A percentile compares a stretch with the other conserved stretches of the same genome.
Conservation (phyloP, 768 basidiomycete genomes). For the Calocybe indica region DNA sequence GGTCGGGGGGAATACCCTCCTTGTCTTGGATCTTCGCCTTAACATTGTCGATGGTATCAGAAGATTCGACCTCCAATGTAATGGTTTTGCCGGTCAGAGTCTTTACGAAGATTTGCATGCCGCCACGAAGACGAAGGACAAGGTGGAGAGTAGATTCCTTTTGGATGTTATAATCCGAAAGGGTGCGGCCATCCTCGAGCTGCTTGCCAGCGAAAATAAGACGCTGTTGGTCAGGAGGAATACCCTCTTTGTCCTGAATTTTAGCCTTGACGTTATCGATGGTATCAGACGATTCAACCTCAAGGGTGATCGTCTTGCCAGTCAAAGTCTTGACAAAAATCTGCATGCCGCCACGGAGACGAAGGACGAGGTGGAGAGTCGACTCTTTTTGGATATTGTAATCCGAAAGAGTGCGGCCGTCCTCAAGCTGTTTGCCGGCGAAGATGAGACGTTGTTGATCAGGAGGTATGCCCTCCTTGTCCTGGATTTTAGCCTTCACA, state of each 20-base stretch:
- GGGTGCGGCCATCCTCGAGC: constrained; percentile 84
- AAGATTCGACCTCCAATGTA: constrained; percentile 89
- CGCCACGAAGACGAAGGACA: constrained; percentile 82
- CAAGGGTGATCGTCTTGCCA: constrained; percentile 89
- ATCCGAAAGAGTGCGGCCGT: constrained; percentile 84
- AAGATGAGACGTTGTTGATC: constrained; percentile 96
- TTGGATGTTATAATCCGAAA: constrained; percentile 90
- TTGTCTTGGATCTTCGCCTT: constrained; percentile 81
- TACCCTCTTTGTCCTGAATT: constrained; percentile 90
- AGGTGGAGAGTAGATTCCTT: constrained; percentile 82
- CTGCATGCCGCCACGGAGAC: constrained; percentile 89
- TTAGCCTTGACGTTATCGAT: constrained; percentile 88
- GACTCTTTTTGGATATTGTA: constrained; percentile 97
- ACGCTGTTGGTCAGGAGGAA: constrained; percentile 84
- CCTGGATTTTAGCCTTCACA: constrained; percentile 80
- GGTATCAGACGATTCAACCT: constrained; percentile 83
- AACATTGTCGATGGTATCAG: constrained; percentile 90
- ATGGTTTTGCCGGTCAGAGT: constrained; percentile 89
- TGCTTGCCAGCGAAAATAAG: constrained; percentile 93
- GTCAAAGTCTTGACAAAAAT: constrained; percentile 81
- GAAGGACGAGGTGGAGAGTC: constrained; percentile 83
- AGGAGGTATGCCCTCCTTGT: constrained; percentile 82
- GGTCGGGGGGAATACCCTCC: constrained; percentile 80
- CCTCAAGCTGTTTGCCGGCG: constrained; percentile 93
- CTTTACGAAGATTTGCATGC: constrained; percentile 91